Percentiles rank a stretch among this genome's conserved stretches.
phyloP scores from a whole-genome alignment of 2,329 filamentous ascomycete species.

The Corynespora cassiicola region DNA sequence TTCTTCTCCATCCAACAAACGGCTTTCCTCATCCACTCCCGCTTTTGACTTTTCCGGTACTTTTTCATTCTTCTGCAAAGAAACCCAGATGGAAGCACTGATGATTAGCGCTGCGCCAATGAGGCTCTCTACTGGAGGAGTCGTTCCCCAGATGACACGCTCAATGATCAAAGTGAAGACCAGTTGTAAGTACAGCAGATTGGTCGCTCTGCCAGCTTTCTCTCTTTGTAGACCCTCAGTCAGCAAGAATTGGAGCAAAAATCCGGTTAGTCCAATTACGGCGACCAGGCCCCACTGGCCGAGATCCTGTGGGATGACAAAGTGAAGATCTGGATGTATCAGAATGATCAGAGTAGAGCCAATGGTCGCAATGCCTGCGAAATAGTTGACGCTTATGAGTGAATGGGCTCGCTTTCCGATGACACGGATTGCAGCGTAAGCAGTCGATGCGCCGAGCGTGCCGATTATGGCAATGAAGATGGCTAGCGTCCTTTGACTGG shows the following conservation, averaged over 20 bases:
- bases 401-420: conserved; percentile 81
- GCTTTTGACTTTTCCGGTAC: conserved; percentile 11
- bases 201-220: conserved; percentile 65
- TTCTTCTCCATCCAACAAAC: conserved; percentile 20
- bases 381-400: conserved; percentile 82
- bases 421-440: conserved; percentile 76
- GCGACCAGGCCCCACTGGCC: conserved; percentile 72
- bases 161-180: conserved; percentile 69
- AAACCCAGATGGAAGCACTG: conserved; percentile 33
- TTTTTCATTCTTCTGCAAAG: conserved; percentile 25
- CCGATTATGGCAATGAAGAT: conserved; percentile 74
- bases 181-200: conserved; percentile 71
- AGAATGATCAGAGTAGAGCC: conserved; percentile 67
- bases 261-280: conserved; percentile 73
- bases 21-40: conserved; percentile 26
- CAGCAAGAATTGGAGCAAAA: conserved; percentile 80
- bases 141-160: conserved; percentile 59
- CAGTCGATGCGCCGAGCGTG: conserved; percentile 73
- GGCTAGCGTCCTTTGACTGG: conserved; percentile 70
- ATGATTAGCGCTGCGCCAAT: conserved; percentile 31
- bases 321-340: conserved; percentile 59
- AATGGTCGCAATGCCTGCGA: conserved; percentile 70
- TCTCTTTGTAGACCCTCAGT: conserved; percentile 77
- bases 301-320: conserved; percentile 58
- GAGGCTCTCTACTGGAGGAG: conserved; percentile 30